Evolutionary conservation across 306 rosid genomes (phyloP).

Genomic region (Potentilla sterilis): DNA sequence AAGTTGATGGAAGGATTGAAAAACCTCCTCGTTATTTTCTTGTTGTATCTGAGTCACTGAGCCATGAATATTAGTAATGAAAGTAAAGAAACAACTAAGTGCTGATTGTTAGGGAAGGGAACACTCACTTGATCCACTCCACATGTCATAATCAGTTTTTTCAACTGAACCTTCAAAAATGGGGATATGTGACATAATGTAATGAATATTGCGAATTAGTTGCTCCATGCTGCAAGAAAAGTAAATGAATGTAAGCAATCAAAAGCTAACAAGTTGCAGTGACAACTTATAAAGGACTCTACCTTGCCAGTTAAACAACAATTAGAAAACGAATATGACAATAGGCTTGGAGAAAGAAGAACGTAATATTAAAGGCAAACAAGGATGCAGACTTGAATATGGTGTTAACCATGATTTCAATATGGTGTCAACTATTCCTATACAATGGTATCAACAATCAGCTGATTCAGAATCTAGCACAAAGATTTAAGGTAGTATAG

Average conservation of each 20-base stretch:
- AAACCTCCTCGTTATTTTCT: neutral
- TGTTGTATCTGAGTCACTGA: neutral
- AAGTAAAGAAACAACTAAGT: neutral
- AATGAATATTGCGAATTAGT: slow-evolving; percentile 50
- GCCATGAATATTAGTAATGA: neutral
- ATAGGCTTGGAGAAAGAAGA: neutral
- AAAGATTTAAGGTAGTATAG: neutral
- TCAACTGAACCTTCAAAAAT: slow-evolving; percentile 46
- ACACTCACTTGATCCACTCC: slow-evolving; percentile 67
- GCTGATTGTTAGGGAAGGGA: neutral
- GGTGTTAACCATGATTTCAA: neutral
- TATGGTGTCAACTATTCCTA: neutral
- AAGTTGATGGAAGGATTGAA: neutral
- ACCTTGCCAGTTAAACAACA: neutral
- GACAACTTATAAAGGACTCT: neutral
- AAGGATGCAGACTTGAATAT: neutral
- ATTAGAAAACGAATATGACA: neutral
- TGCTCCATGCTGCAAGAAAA: slow-evolving; percentile 52
- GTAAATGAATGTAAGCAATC: neutral
- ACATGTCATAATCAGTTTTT: slow-evolving; percentile 56
- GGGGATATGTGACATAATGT: slow-evolving; percentile 49
- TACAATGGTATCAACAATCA: neutral
- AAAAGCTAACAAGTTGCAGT: neutral
- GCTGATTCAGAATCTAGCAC: neutral
- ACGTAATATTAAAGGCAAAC: neutral